Percentiles rank a stretch among this genome's conserved stretches.
Evolutionary conservation across 768 basidiomycete species (phyloP).

Genomic region (Pleurotus ostreatus): DNA sequence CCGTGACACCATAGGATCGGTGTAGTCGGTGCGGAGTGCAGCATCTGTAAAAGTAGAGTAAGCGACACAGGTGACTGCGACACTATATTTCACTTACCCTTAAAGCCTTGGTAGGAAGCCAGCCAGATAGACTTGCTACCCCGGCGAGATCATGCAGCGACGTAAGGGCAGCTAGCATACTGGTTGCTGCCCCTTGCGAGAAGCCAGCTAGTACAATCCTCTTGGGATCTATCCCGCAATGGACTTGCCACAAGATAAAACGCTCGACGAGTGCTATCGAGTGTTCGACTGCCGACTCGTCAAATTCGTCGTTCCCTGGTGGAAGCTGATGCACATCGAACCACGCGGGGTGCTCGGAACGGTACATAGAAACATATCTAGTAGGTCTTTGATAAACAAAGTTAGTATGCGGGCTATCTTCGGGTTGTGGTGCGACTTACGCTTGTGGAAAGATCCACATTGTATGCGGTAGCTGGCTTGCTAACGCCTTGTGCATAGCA

Average conservation of each 20-base stretch:
- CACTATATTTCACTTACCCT: conserved; percentile 21
- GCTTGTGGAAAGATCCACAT: conserved; percentile 42
- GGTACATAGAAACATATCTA: conserved; percentile 24
- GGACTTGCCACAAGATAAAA: conserved; percentile 33
- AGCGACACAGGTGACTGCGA: not conserved
- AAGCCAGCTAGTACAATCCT: conserved; percentile 38
- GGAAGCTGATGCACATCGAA: conserved; percentile 36
- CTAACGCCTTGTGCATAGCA: conserved; percentile 28
- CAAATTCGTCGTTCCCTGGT: conserved; percentile 30
- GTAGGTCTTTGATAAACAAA: conserved; percentile 18
- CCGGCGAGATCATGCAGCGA: conserved; percentile 38
- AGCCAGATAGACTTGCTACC: conserved; percentile 39
- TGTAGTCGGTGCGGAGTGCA: conserved; percentile 26
- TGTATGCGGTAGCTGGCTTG: conserved; percentile 30
- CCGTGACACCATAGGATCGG: conserved; percentile 44
- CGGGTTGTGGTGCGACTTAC: conserved; percentile 18
- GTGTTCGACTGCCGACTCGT: conserved; percentile 27
- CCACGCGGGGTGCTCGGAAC: conserved; percentile 32
- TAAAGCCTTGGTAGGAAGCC: conserved; percentile 35
- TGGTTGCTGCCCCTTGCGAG: conserved; percentile 38
- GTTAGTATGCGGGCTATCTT: not conserved
- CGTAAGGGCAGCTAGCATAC: conserved; percentile 33
- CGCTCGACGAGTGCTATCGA: conserved; percentile 32
- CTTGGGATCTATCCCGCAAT: conserved; percentile 28
- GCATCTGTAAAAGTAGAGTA: conserved; percentile 22